These are phyloP conservation scores for Fusarium sp. DNA, from an alignment of 2,329 filamentous ascomycete species.

Conservation along the genomic window DNA sequence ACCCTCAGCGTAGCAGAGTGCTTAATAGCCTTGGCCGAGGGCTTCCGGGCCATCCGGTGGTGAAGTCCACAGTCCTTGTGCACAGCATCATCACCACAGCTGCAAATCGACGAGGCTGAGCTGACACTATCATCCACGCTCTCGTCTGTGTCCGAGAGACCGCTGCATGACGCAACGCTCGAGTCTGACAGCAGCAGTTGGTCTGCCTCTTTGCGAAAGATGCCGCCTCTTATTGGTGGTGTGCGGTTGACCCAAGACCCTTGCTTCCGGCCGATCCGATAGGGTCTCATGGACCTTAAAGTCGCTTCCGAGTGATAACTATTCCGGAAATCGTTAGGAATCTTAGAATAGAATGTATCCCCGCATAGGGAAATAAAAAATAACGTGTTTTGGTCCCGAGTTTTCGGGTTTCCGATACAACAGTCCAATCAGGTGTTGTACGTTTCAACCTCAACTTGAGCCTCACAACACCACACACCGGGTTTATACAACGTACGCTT, in stretches of 20 bases:
- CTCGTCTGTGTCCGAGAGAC: slow-evolving; percentile 36
- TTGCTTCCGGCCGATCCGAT: slow-evolving; percentile 69
- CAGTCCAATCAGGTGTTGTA: slow-evolving; percentile 30
- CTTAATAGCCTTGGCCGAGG: slow-evolving; percentile 1
- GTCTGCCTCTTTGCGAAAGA: slow-evolving; percentile 47
- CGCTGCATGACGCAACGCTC: slow-evolving; percentile 6
- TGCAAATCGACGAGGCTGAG: slow-evolving; percentile 35
- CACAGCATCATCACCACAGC: slow-evolving; percentile 15
- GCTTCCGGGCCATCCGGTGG: slow-evolving; percentile 14
- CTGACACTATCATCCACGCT: slow-evolving; percentile 31
- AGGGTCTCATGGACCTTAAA: slow-evolving; percentile 68
- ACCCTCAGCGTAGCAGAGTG: slow-evolving; percentile 21
- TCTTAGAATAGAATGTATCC: slow-evolving; percentile 9
- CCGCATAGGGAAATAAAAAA: slow-evolving; percentile 6
- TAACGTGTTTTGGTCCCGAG: neutral
- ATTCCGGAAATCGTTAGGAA: slow-evolving; percentile 37
- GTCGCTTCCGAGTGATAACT: slow-evolving; percentile 69
- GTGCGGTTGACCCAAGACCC: slow-evolving; percentile 69
- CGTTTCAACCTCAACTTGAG: slow-evolving; percentile 6
- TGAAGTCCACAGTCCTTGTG: slow-evolving; percentile 9
- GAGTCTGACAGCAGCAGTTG: slow-evolving; percentile 18
- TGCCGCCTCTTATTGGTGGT: slow-evolving; percentile 68
- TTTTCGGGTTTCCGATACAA: neutral
- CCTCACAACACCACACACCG: neutral
- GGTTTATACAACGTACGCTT: slow-evolving; percentile 43